These are phyloP conservation scores for Ziziphus jujuba DNA, from an alignment of 306 rosid genomes.

Conservation along the genomic window DNA sequence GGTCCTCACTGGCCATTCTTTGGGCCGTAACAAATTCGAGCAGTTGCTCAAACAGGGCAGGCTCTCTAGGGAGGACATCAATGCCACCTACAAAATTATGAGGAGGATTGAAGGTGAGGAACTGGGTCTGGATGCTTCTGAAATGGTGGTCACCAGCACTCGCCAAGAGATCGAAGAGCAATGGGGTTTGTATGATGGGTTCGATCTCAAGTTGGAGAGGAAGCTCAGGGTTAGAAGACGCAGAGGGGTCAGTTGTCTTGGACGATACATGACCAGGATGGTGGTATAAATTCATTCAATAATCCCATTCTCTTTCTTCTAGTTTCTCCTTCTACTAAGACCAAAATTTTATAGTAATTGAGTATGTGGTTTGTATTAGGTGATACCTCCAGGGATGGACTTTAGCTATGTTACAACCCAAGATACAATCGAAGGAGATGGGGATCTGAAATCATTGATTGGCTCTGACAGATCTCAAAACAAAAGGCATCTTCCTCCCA, in stretches of 20 bases:
- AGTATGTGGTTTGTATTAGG: slow-evolving; percentile 29
- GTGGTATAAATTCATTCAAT: slow-evolving; percentile 44
- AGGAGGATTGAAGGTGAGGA: slow-evolving; percentile 81
- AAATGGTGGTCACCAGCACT: slow-evolving; percentile 83
- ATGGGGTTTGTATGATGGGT: slow-evolving; percentile 82
- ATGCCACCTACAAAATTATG: slow-evolving; percentile 66
- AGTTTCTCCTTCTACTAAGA: not conserved
- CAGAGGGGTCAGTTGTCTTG: slow-evolving; percentile 72
- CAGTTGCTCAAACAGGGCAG: slow-evolving; percentile 78
- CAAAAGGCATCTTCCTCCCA: slow-evolving; percentile 64
- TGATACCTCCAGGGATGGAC: slow-evolving; percentile 88
- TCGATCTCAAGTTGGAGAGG: slow-evolving; percentile 72
- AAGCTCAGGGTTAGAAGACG: slow-evolving; percentile 72
- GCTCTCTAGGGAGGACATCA: slow-evolving; percentile 61
- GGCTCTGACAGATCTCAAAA: slow-evolving; percentile 60
- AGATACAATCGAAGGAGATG: slow-evolving; percentile 60
- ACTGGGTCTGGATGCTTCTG: slow-evolving; percentile 69
- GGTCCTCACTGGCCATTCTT: slow-evolving; percentile 80
- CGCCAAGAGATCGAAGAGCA: slow-evolving; percentile 91
- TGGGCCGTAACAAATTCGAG: slow-evolving; percentile 79
- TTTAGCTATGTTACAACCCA: slow-evolving; percentile 65
- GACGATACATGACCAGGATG: slow-evolving; percentile 79
- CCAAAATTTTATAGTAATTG: no score
- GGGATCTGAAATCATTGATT: slow-evolving; percentile 68
- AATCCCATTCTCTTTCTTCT: not conserved